A percentile compares a stretch with the other conserved stretches of the same genome.
phyloP scores from a whole-genome alignment of 805 yeast genomes.

The Lipomyces yamadae region DNA sequence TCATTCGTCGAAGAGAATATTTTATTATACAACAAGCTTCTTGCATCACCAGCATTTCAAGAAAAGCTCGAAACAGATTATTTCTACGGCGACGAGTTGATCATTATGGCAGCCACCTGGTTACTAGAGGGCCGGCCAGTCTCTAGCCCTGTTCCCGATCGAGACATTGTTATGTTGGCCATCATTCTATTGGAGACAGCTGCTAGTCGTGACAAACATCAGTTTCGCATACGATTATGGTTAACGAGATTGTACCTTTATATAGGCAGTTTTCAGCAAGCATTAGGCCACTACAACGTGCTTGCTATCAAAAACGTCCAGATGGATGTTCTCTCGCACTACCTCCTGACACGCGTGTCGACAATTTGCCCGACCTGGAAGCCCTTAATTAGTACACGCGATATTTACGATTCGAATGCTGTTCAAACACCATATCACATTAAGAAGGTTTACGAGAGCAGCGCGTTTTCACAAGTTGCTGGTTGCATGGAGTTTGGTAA shows the following conservation, averaged over 20 bases:
- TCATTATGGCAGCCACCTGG: constrained; percentile 56
- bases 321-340: constrained; percentile 63
- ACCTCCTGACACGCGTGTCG: constrained; percentile 56
- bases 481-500: constrained; percentile 67
- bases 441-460: constrained; percentile 59
- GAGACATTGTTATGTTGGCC: constrained; percentile 46
- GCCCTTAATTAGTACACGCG: constrained; percentile 49
- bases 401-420: constrained; percentile 53
- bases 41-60: constrained; percentile 44
- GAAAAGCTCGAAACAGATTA: constrained; percentile 66
- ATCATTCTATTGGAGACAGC: constrained; percentile 64
- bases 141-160: constrained; percentile 32
- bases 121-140: constrained; percentile 41
- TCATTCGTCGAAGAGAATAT: constrained; percentile 46
- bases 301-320: constrained; percentile 77
- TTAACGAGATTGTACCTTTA: constrained; percentile 64
- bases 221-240: constrained; percentile 75
- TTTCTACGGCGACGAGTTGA: constrained; percentile 68
- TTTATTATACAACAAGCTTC: constrained; percentile 50
- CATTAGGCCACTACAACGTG: constrained; percentile 57
- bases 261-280: constrained; percentile 59
- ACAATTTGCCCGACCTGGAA: constrained; percentile 51
- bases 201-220: constrained; percentile 62
- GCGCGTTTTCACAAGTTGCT: constrained; percentile 66
- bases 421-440: constrained; percentile 59